Evolutionary conservation across 2,329 filamentous ascomycete species (phyloP).

Genomic region (Aspergillus tubingensis): DNA sequence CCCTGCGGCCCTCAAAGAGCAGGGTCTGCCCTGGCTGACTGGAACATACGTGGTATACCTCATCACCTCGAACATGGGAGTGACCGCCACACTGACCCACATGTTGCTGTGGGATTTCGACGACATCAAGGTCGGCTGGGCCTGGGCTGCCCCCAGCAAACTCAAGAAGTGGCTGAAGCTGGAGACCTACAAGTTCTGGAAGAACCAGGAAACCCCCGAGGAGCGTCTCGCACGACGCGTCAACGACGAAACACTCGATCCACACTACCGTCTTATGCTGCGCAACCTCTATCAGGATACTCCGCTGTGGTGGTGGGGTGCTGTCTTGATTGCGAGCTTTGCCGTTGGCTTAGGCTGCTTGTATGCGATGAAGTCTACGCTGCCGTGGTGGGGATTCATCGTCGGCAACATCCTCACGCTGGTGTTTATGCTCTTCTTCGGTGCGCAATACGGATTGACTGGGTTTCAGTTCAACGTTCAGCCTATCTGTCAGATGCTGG

Average conservation of each 20-base stretch:
- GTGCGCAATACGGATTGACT: conserved; percentile 1
- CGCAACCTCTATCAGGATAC: conserved; percentile 1
- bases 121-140: conserved; percentile 5
- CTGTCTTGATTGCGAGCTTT: conserved; percentile 1
- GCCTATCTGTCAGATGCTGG: conserved; percentile 8
- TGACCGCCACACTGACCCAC: conserved; percentile 5
- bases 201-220: conserved; percentile 1
- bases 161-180: conserved; percentile 7
- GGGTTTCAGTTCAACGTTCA: conserved; percentile 8
- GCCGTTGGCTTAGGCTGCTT: conserved; percentile 2
- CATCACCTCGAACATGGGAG: conserved; percentile 8
- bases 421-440: conserved; percentile 8
- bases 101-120: conserved; percentile 5
- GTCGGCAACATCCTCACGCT: conserved; percentile 2
- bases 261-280: conserved; percentile 7
- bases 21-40: conserved; percentile 7
- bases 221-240: conserved; percentile 1
- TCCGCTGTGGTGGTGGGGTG: conserved; percentile 4
- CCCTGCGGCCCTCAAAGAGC: conserved; percentile 3
- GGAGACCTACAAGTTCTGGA: conserved; percentile 7
- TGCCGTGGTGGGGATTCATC: conserved; percentile 8
- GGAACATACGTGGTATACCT: conserved; percentile 5
- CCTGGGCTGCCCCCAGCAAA: conserved; percentile 1
- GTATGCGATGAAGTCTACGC: conserved; percentile 9
- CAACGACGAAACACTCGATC: not conserved